Evolutionary conservation across 1,284 basidiomycete genomes (phyloP).

Genomic region (Puccinia novopanici): DNA sequence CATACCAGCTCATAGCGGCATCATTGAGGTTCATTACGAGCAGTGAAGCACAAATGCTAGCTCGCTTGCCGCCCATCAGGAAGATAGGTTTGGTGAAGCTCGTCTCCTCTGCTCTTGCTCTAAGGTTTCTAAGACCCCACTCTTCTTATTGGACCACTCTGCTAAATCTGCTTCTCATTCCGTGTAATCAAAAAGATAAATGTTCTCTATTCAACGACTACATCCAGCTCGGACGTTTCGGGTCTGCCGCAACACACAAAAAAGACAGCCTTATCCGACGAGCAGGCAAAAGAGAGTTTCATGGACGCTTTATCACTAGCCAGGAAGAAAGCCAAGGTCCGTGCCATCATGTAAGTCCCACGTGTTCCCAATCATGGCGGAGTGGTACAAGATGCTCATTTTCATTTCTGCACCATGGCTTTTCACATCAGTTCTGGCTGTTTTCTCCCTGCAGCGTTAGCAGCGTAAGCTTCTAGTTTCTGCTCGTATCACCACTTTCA

Average conservation of each 20-base stretch:
- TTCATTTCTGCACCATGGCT: background rate
- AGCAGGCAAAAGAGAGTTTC: background rate
- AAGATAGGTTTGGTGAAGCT: constrained; percentile 30
- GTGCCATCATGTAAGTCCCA: constrained; percentile 11
- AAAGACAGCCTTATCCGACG: background rate
- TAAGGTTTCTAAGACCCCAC: background rate
- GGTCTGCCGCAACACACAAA: background rate
- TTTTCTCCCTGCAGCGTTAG: constrained; percentile 20
- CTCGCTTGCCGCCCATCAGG: constrained; percentile 30
- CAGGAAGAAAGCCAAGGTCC: constrained; percentile 12
- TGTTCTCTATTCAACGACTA: background rate
- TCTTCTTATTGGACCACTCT: background rate
- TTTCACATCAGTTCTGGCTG: constrained; percentile 8
- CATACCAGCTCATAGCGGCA: constrained; percentile 16
- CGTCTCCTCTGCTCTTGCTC: background rate
- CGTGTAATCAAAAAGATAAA: background rate
- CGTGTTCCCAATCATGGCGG: background rate
- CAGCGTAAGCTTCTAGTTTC: constrained; percentile 14
- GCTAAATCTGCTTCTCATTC: background rate
- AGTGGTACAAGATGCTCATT: background rate
- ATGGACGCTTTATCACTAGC: background rate
- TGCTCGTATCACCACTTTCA: background rate
- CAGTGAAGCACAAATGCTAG: constrained; percentile 20
- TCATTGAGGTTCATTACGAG: constrained; percentile 19
- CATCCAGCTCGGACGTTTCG: background rate